Conservation (phyloP, 805 yeast species). For the Saccharomycopsis fodiens region DNA sequence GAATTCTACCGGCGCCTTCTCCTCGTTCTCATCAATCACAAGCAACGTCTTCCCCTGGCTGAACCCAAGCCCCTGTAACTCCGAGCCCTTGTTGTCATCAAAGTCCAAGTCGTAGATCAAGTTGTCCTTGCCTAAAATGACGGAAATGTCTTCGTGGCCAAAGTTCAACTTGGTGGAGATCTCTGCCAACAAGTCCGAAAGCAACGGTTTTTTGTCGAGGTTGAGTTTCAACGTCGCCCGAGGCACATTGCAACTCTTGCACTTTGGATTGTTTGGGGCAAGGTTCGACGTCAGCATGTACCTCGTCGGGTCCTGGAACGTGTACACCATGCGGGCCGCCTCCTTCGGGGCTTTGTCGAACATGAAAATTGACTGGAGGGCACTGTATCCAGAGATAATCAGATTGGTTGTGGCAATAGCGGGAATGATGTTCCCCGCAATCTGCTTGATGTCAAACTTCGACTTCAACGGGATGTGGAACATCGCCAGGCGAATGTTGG, state of each 20-base stretch:
- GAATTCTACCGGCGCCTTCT: conserved; percentile 53
- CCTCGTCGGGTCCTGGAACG: conserved; percentile 48
- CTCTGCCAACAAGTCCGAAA: conserved; percentile 45
- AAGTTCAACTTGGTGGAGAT: conserved; percentile 46
- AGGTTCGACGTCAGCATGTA: conserved; percentile 59
- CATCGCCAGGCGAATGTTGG: conserved; percentile 66
- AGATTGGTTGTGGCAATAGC: conserved; percentile 99
- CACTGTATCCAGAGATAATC: conserved; percentile 82
- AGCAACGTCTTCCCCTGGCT: conserved; percentile 54
- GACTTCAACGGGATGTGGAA: conserved; percentile 67
- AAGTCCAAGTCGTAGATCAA: conserved; percentile 81
- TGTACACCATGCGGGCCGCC: conserved; percentile 41
- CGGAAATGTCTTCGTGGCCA: conserved; percentile 44
- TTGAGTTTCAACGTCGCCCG: conserved; percentile 41
- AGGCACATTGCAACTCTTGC: conserved; percentile 57
- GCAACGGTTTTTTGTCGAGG: conserved; percentile 26
- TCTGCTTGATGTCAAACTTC: conserved; percentile 83
- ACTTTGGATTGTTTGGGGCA: conserved; percentile 56
- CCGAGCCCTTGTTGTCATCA: conserved; percentile 59
- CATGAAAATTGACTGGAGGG: conserved; percentile 55
- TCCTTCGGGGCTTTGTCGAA: conserved; percentile 27
- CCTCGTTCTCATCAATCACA: conserved; percentile 76
- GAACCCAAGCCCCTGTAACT: conserved; percentile 48
- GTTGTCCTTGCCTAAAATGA: conserved; percentile 50
- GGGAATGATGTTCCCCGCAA: conserved; percentile 97